Percentiles rank a stretch among this genome's conserved stretches.
These are phyloP conservation scores for Neopestalotiopsis rosae DNA, from an alignment of 2,329 filamentous ascomycete species.

Conservation along the genomic window DNA sequence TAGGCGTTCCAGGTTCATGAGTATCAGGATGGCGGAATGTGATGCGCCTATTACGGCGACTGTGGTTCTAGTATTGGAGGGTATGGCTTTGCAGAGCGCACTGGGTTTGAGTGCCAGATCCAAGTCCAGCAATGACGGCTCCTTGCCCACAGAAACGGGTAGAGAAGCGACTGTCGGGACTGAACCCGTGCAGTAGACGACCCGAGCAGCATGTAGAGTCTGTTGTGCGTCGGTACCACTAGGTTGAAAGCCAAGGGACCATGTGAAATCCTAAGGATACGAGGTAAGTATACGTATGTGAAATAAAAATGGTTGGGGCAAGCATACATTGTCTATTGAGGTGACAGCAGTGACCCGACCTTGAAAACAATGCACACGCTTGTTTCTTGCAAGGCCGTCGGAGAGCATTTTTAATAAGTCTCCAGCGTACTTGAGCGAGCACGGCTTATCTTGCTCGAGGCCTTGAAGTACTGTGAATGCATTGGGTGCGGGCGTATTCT, in stretches of 20 bases:
- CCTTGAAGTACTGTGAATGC: slow-evolving; percentile 57
- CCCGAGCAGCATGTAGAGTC: neutral
- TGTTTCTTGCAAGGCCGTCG: slow-evolving; percentile 36
- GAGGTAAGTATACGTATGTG: neutral
- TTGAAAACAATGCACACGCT: slow-evolving; percentile 3
- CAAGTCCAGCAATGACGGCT: slow-evolving; percentile 47
- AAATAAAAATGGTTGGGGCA: neutral
- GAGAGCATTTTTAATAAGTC: slow-evolving; percentile 56
- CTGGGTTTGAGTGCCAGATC: slow-evolving; percentile 62
- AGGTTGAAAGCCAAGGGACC: neutral
- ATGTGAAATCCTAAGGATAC: neutral
- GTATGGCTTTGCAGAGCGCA: slow-evolving; percentile 46
- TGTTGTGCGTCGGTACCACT: neutral
- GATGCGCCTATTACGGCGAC: slow-evolving; percentile 67
- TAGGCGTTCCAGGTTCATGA: slow-evolving; percentile 64
- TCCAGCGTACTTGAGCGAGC: slow-evolving; percentile 60
- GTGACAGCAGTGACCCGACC: neutral
- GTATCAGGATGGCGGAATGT: slow-evolving; percentile 66
- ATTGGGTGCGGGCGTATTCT: slow-evolving; percentile 54
- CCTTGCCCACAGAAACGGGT: neutral
- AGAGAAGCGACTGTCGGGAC: neutral
- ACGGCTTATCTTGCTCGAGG: slow-evolving; percentile 61
- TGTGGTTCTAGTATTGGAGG: slow-evolving; percentile 31
- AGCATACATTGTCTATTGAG: slow-evolving; percentile 1
- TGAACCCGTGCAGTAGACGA: slow-evolving; percentile 4